Percentiles rank a stretch among this genome's conserved stretches.
phyloP scores from a whole-genome alignment of 257 asterid genomes.

The Nicotiana tabacum region DNA sequence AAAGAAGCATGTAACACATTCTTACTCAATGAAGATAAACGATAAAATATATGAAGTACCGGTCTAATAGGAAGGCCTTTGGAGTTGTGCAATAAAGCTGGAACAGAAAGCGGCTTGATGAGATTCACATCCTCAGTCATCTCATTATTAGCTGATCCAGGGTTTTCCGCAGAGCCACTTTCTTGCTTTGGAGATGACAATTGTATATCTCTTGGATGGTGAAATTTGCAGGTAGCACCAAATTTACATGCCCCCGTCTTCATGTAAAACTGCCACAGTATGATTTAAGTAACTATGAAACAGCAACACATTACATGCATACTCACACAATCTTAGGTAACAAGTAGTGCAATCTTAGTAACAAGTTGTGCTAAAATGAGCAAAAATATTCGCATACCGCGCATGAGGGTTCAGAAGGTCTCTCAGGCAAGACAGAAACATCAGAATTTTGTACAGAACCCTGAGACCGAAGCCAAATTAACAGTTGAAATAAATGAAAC shows the following conservation, averaged over 20 bases:
- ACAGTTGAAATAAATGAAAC: slow-evolving; percentile 13
- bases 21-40: background rate
- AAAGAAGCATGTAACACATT: background rate
- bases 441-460: slow-evolving; percentile 47
- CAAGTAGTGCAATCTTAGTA: background rate
- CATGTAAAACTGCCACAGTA: slow-evolving; percentile 76
- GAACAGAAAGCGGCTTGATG: slow-evolving; percentile 38
- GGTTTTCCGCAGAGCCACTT: slow-evolving; percentile 31
- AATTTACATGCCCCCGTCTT: slow-evolving; percentile 92
- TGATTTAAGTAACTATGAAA: slow-evolving; percentile 16
- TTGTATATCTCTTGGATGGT: slow-evolving; percentile 85
- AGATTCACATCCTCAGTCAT: slow-evolving; percentile 44
- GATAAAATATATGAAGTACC: slow-evolving; percentile 38
- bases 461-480: slow-evolving; percentile 45
- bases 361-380: slow-evolving; percentile 14
- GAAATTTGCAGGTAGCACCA: slow-evolving; percentile 85
- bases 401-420: slow-evolving; percentile 93
- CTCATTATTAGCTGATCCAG: slow-evolving; percentile 15
- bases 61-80: slow-evolving; percentile 95
- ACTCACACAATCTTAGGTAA: background rate
- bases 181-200: slow-evolving; percentile 44
- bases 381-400: slow-evolving; percentile 53
- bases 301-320: slow-evolving; percentile 5
- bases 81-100: slow-evolving; percentile 67
- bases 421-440: slow-evolving; percentile 63